Conservation (phyloP, 345 rosid genomes). For the Alliaria petiolata region DNA sequence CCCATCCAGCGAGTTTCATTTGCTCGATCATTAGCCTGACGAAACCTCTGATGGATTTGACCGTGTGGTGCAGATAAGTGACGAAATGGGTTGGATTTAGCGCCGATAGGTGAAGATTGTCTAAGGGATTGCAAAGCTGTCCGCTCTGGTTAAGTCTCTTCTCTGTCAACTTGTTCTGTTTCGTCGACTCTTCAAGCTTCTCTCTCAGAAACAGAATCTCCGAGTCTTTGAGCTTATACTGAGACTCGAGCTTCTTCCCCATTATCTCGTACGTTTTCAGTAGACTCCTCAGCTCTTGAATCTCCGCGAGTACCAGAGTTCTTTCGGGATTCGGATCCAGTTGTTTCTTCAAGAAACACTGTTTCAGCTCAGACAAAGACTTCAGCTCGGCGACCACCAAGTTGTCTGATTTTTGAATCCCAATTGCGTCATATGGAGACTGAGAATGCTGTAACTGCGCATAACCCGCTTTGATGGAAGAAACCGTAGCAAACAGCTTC, state of each 20-base stretch:
- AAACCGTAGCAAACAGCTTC: conserved; percentile 66
- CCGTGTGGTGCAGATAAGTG: conserved; percentile 53
- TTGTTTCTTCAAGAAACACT: conserved; percentile 68
- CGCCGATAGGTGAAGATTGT: conserved; percentile 47
- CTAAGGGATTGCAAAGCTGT: conserved; percentile 43
- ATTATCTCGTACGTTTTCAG: conserved; percentile 54
- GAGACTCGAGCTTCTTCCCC: conserved; percentile 73
- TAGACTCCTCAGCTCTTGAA: conserved; percentile 71
- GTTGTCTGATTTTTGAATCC: conserved; percentile 69
- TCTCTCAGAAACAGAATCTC: conserved; percentile 59
- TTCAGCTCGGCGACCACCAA: conserved; percentile 57
- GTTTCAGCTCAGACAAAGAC: conserved; percentile 81
- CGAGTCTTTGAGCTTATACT: conserved; percentile 68
- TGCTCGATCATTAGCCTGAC: conserved; percentile 60
- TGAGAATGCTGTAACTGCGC: conserved; percentile 76
- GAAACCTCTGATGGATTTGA: conserved; percentile 66
- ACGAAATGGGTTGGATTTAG: conserved; percentile 53
- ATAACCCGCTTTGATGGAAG: conserved; percentile 77
- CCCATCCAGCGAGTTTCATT: conserved; percentile 72
- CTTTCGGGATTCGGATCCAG: conserved; percentile 55
- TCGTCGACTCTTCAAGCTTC: conserved; percentile 48
- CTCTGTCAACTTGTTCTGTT: conserved; percentile 51
- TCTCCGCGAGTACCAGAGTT: conserved; percentile 55
- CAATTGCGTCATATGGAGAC: conserved; percentile 79
- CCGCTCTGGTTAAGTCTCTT: conserved; percentile 69